phyloP scores from a whole-genome alignment of 257 asterid species.

The Solanum pennellii region DNA sequence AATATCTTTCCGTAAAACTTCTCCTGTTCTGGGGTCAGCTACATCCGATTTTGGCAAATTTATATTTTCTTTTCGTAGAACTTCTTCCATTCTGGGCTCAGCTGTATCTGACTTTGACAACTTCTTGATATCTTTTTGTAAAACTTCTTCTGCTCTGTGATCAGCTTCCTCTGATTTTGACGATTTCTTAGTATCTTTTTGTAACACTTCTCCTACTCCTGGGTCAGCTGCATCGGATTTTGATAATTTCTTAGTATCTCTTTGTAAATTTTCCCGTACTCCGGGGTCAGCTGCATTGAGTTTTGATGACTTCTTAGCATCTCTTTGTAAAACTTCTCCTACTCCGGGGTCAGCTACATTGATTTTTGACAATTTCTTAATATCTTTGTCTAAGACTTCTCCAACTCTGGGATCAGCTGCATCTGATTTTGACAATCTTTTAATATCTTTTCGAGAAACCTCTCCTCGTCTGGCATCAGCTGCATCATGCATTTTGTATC shows the following conservation, averaged over 20 bases:
- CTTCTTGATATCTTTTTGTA: slow-evolving; percentile 36
- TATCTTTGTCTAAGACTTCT: slow-evolving; percentile 20
- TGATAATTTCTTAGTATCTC: slow-evolving; percentile 28
- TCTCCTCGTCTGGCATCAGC: background rate
- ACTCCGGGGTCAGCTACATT: slow-evolving; percentile 22
- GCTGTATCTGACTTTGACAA: background rate
- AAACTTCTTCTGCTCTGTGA: slow-evolving; percentile 33
- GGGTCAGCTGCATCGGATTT: slow-evolving; percentile 25
- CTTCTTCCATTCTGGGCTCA: slow-evolving; percentile 27
- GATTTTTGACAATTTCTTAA: slow-evolving; percentile 37
- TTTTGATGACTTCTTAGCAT: slow-evolving; percentile 35
- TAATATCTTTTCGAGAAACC: background rate
- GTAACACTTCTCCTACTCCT: slow-evolving; percentile 32
- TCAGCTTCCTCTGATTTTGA: slow-evolving; percentile 31
- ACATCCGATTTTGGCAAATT: slow-evolving; percentile 49
- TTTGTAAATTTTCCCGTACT: slow-evolving; percentile 29
- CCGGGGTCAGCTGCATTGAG: slow-evolving; percentile 26
- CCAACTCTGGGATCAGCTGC: slow-evolving; percentile 15
- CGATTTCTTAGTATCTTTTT: slow-evolving; percentile 26
- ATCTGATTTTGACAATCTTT: background rate
- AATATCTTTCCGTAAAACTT: slow-evolving; percentile 18
- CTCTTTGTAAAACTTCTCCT: slow-evolving; percentile 23
- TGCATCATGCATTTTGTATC: slow-evolving; percentile 27
- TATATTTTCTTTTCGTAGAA: slow-evolving; percentile 12
- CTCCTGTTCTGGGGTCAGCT: slow-evolving; percentile 18